Conservation (phyloP, 176 grass and related monocot species). For the Phoenix dactylifera region DNA sequence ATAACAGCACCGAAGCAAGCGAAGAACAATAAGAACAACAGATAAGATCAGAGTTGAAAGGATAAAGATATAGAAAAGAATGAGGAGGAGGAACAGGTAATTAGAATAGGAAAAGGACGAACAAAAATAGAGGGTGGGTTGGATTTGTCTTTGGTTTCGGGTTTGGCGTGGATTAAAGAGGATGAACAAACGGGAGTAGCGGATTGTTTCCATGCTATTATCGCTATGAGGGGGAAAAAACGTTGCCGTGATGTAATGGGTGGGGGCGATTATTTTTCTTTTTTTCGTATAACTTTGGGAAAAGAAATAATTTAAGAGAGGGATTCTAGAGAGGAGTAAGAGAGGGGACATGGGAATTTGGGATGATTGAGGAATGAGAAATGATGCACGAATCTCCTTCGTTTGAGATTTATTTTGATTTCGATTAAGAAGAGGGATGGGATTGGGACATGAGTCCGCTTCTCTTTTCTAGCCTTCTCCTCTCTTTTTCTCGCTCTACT, state of each 20-base stretch:
- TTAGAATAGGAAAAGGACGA: neutral
- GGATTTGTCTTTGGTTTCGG: neutral
- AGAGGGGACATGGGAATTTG: neutral
- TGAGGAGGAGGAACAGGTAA: neutral
- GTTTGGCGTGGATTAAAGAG: neutral
- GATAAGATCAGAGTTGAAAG: neutral
- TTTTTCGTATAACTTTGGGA: neutral
- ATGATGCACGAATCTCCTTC: no score
- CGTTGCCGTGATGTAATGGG: no score
- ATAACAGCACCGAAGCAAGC: neutral
- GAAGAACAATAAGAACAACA: neutral
- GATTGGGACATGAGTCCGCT: neutral
- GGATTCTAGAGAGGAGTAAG: neutral
- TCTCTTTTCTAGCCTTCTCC: no score
- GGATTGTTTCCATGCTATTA: no score
- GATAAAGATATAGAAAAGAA: neutral
- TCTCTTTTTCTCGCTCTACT: no score
- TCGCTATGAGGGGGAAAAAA: no score
- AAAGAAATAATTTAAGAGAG: conserved; percentile 1
- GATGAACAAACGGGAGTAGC: neutral
- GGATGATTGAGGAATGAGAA: no score
- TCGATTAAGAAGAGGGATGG: no score
- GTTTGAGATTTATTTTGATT: no score
- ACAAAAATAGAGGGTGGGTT: conserved; percentile 1
- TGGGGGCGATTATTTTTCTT: no score